phyloP scores from a whole-genome alignment of 495 filamentous ascomycete species.

The Talaromyces stipitatus region DNA sequence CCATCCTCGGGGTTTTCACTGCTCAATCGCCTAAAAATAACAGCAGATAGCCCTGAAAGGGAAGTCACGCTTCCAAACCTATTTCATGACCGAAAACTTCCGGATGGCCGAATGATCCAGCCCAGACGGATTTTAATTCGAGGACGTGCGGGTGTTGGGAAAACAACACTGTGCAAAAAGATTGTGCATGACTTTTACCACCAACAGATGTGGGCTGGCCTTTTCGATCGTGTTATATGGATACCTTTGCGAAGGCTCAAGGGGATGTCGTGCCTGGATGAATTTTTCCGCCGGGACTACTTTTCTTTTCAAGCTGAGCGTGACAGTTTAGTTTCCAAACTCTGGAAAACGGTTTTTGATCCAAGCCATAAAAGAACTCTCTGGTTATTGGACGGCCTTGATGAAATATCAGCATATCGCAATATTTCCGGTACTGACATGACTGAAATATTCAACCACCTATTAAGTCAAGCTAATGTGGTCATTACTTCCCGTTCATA shows the following conservation, averaged over 20 bases:
- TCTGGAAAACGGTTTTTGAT: conserved; percentile 6
- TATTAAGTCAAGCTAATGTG: conserved; percentile 26
- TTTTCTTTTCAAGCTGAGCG: conserved; percentile 8
- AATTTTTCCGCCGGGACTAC: conserved; percentile 18
- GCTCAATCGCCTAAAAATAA: too few species aligned
- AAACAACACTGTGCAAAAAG: conserved; percentile 40
- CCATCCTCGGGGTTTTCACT: too few species aligned
- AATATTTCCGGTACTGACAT: conserved; percentile 8
- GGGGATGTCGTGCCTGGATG: conserved; percentile 10
- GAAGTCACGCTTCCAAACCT: conserved; percentile 17
- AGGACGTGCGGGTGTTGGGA: conserved; percentile 34
- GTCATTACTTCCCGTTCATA: conserved; percentile 12
- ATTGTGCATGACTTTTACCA: conserved; percentile 12
- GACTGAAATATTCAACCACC: conserved; percentile 17
- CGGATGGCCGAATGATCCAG: conserved; percentile 9
- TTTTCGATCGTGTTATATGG: conserved; percentile 27
- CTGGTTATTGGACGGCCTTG: conserved; percentile 33
- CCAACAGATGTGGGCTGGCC: conserved; percentile 14
- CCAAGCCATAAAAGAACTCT: conserved; percentile 18
- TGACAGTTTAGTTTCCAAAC: conserved; percentile 11
- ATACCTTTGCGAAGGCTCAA: conserved; percentile 24
- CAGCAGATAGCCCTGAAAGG: conserved; percentile 5
- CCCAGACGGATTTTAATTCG: conserved; percentile 31
- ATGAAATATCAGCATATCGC: conserved; percentile 29
- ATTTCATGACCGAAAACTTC: conserved; percentile 16